Evolutionary conservation across 805 yeast genomes (phyloP).

Genomic region (Yamadazyma philogaea): DNA sequence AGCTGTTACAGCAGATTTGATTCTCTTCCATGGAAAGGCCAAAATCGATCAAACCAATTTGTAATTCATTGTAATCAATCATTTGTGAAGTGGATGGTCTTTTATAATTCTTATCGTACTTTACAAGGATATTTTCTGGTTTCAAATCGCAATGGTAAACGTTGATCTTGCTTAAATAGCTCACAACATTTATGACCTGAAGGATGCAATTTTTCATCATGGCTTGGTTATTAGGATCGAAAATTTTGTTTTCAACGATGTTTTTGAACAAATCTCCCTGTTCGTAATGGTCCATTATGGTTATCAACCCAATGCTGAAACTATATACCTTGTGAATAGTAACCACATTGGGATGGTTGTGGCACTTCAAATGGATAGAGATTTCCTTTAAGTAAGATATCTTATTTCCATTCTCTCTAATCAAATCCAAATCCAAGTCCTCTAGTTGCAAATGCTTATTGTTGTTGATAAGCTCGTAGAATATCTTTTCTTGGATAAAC

Average conservation of each 20-base stretch:
- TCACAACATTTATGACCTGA: conserved; percentile 37
- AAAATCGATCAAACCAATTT: conserved; percentile 75
- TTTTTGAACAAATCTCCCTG: conserved; percentile 86
- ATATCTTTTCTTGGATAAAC: conserved; percentile 26
- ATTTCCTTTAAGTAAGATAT: conserved; percentile 58
- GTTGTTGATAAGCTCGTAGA: conserved; percentile 12
- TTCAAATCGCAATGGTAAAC: conserved; percentile 44
- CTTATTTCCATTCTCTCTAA: conserved; percentile 24
- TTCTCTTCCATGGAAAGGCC: conserved; percentile 74
- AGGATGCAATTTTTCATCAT: conserved; percentile 43
- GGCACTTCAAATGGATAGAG: conserved; percentile 69
- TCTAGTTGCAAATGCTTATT: conserved; percentile 17
- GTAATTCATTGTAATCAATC: conserved; percentile 47
- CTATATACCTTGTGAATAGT: conserved; percentile 72
- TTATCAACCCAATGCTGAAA: conserved; percentile 55
- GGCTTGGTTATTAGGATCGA: conserved; percentile 44
- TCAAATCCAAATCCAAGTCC: conserved; percentile 21
- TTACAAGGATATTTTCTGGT: conserved; percentile 46
- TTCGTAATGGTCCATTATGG: conserved; percentile 81
- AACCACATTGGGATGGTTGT: conserved; percentile 73
- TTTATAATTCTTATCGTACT: conserved; percentile 25
- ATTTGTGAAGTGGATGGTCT: conserved; percentile 17
- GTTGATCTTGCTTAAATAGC: conserved; percentile 28
- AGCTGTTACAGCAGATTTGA: conserved; percentile 61
- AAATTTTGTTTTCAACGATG: conserved; percentile 72